phyloP scores from a whole-genome alignment of 2,329 filamentous ascomycete species.

The Hypoxylon sp. region DNA sequence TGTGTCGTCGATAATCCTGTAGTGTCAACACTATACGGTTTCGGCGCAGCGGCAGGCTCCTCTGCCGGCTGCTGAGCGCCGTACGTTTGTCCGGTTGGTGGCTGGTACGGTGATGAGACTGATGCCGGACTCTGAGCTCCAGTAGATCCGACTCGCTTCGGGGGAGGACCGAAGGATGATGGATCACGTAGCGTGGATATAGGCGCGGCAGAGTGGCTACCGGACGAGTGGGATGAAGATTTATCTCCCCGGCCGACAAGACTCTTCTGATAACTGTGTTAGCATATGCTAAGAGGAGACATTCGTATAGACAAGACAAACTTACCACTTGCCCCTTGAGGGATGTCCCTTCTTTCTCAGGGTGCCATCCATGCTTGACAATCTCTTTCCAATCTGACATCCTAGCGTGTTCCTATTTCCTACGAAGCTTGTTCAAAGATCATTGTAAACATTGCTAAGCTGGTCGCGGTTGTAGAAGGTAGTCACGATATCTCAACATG shows the following conservation, averaged over 20 bases:
- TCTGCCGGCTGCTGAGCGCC: constrained; percentile 51
- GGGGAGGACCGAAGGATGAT: constrained; percentile 83
- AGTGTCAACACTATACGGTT: constrained; percentile 75
- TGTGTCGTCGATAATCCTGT: constrained; percentile 78
- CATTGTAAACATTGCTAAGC: constrained; percentile 12
- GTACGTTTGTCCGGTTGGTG: constrained; percentile 21
- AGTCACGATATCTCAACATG: constrained; percentile 17
- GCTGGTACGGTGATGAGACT: constrained; percentile 25
- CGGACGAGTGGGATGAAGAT: constrained; percentile 41
- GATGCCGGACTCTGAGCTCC: constrained; percentile 15
- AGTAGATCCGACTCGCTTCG: constrained; percentile 67
- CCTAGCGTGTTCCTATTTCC: constrained; percentile 15
- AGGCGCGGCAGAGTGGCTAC: constrained; percentile 66
- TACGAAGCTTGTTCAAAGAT: constrained; percentile 6
- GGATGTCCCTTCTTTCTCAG: constrained; percentile 61
- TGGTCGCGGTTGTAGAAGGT: not conserved
- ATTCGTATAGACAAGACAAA: constrained; percentile 32
- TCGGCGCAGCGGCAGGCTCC: constrained; percentile 65
- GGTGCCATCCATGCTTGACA: constrained; percentile 68
- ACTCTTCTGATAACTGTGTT: constrained; percentile 58
- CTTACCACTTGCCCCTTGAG: constrained; percentile 65
- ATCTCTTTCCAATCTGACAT: constrained; percentile 66
- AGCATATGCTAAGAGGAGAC: constrained; percentile 21
- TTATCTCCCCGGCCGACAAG: constrained; percentile 61
- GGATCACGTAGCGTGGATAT: constrained; percentile 82